Evolutionary conservation across 371 early-diverging fungal genomes (phyloP).

Genomic region (Conidiobolus incongruus): DNA sequence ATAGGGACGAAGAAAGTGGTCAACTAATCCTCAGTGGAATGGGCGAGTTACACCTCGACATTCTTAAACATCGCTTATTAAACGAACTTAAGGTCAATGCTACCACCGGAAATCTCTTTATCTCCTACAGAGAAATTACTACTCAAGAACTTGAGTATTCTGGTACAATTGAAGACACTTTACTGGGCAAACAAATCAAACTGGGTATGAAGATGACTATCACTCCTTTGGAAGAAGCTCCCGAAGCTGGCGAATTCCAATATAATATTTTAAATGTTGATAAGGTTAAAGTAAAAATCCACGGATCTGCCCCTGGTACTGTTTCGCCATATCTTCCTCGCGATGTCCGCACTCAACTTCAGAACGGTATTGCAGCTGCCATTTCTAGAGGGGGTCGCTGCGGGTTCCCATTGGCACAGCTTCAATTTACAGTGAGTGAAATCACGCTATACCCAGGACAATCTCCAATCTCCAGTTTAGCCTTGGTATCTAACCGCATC

Average conservation of each 20-base stretch:
- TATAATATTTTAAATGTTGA: no score
- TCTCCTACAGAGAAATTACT: constrained; percentile 72
- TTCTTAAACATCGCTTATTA: constrained; percentile 54
- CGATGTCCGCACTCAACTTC: constrained; percentile 17
- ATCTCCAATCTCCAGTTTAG: constrained; percentile 39
- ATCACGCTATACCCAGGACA: no score
- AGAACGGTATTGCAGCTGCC: constrained; percentile 42
- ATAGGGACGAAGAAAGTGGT: constrained; percentile 62
- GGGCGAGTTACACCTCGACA: constrained; percentile 92
- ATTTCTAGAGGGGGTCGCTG: constrained; percentile 57
- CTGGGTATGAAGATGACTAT: constrained; percentile 33
- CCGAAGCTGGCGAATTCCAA: no score
- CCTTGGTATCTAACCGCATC: constrained; percentile 31
- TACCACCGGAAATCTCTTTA: constrained; percentile 63
- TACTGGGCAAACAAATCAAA: constrained; percentile 42
- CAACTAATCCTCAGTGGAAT: constrained; percentile 83
- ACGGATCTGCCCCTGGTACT: not conserved
- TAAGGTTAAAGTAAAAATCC: not conserved
- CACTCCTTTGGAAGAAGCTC: constrained; percentile 11
- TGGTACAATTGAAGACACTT: constrained; percentile 32
- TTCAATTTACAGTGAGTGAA: no score
- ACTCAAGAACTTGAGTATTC: constrained; percentile 9
- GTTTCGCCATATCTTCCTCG: not conserved
- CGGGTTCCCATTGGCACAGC: constrained; percentile 51
- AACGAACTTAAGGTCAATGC: constrained; percentile 60